Base-by-base conservation (phyloP, 176 grass and related monocot genomes). In the Raddia distichophylla region DNA sequence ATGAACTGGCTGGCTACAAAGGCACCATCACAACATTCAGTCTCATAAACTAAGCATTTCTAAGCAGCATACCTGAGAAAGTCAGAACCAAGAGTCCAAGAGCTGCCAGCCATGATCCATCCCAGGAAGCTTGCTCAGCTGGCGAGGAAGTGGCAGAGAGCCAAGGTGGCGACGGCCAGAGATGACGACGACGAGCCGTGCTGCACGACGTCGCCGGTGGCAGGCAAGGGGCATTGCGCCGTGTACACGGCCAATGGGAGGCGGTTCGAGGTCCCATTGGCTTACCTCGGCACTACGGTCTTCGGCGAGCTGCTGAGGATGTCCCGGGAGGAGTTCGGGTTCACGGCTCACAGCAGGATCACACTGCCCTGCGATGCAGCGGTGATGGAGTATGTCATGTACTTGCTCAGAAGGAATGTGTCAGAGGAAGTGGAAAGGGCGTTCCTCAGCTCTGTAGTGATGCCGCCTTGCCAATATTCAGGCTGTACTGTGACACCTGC, bases 241-340 rank as follows among this genome's bases (percentile, higher is more conserved):
- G 51, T 96, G 67, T 96, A 96, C 66, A 89, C 67, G 1, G 18
- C 56, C 0, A 88, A 97, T 3, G 73, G 83, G 16, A 84, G 45
- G 69, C 59, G 83, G 17, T 91, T 90, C 35, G 82, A 86, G 88
- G 89, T 93, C 35, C 88, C 85, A 0, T 43, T 96, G 70, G 61
- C n/a, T 4, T 96, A 82, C 60, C 80, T 91, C 34, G 47, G 62
- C 45, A 93, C 58, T 0, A 47, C 57, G 33, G 72, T 91, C 60
- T 88, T 96, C 69, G 2, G 34, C 0, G 71, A 88, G 70, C 82
- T 88, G 4, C 71, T 96, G 16, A 77, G 45, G 63, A 52, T 88
- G 60, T 86, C 90, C 0, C 75, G 64, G 67, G 85, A 92, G 6
- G 87, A 87, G 63, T 95, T 90, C 18, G 84, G 90, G 3, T 86